Conservation (phyloP, 768 basidiomycete genomes). For the Hygrocybe coccinea region DNA sequence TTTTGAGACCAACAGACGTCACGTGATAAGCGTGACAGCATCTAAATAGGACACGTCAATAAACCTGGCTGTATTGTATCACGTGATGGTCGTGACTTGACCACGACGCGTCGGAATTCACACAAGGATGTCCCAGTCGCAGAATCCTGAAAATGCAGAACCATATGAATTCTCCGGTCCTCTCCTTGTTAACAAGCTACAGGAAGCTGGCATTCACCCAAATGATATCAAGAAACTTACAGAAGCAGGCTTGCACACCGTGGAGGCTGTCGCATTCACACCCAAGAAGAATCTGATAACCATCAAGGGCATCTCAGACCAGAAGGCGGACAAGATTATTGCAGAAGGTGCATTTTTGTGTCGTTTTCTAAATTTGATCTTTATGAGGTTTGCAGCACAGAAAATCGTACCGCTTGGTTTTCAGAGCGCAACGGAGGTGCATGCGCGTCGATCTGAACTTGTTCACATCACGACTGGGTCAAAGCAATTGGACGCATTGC, state of each 20-base stretch:
- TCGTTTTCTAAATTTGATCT: neutral
- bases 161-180: conserved; percentile 67
- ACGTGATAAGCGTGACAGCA: too few relatives aligned
- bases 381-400: conserved; percentile 51
- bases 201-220: conserved; percentile 83
- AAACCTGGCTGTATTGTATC: neutral
- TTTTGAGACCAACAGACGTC: too few relatives aligned
- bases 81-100: conserved; percentile 1
- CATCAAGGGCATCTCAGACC: conserved; percentile 95
- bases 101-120: neutral
- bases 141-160: conserved; percentile 42
- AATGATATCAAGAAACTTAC: conserved; percentile 94
- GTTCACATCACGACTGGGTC: conserved; percentile 97
- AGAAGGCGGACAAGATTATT: conserved; percentile 95
- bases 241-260: conserved; percentile 88
- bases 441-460: conserved; percentile 89
- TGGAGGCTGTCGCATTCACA: conserved; percentile 94
- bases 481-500: conserved; percentile 89
- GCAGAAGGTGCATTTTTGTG: conserved; percentile 63
- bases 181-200: conserved; percentile 74
- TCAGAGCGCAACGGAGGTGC: conserved; percentile 96
- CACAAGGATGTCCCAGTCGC: conserved; percentile 52
- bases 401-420: conserved; percentile 98
- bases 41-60: too few relatives aligned
- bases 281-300: conserved; percentile 87